Conservation (phyloP, 805 yeast species). For the Blastobotrys peoriensis region DNA sequence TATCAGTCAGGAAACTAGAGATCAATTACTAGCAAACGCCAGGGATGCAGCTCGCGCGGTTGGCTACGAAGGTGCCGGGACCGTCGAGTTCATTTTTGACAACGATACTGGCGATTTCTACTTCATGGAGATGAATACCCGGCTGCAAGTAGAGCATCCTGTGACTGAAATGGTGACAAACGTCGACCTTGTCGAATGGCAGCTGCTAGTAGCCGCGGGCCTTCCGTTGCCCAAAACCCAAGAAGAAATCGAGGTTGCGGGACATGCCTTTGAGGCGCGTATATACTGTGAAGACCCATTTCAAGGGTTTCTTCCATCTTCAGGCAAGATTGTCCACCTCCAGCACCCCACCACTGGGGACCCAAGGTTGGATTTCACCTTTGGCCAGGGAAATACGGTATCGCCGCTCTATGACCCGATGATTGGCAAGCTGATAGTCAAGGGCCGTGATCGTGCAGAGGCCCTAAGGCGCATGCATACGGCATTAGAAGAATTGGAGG, state of each 20-base stretch:
- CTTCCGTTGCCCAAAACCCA: slow-evolving; percentile 29
- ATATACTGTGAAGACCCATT: slow-evolving; percentile 32
- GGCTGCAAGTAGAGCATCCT: slow-evolving; percentile 55
- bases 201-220: slow-evolving; percentile 29
- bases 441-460: slow-evolving; percentile 24
- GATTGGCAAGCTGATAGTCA: slow-evolving; percentile 30
- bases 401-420: slow-evolving; percentile 30
- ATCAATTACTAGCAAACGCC: slow-evolving; percentile 42
- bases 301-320: slow-evolving; percentile 27
- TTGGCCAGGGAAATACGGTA: slow-evolving; percentile 23
- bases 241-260: slow-evolving; percentile 24
- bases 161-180: slow-evolving; percentile 53
- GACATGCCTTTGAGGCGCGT: slow-evolving; percentile 31
- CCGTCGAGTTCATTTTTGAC: slow-evolving; percentile 52
- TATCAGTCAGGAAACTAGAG: slow-evolving; percentile 42
- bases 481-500: slow-evolving; percentile 27
- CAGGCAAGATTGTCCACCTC: slow-evolving; percentile 27
- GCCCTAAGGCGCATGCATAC: slow-evolving; percentile 25
- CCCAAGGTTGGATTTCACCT: slow-evolving; percentile 29
- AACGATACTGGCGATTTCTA: slow-evolving; percentile 46
- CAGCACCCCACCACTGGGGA: slow-evolving; percentile 20
- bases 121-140: slow-evolving; percentile 53
- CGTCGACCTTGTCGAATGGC: slow-evolving; percentile 51
- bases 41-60: slow-evolving; percentile 44
- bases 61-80: slow-evolving; percentile 53